A percentile compares a stretch with the other conserved stretches of the same genome.
Evolutionary conservation across 345 rosid genomes (phyloP).

Genomic region (Viola odorata): DNA sequence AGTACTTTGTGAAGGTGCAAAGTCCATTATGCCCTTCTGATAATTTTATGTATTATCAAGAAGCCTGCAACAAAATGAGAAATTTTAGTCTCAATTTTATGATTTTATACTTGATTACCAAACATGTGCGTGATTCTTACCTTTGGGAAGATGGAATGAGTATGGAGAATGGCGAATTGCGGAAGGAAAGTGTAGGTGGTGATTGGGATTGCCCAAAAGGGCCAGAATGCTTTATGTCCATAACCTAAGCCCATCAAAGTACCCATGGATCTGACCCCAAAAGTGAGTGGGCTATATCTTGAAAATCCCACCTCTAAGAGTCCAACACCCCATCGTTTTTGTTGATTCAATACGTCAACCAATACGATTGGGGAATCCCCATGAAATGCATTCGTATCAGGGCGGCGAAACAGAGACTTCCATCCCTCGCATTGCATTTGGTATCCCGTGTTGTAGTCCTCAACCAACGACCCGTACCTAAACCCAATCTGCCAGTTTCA

Average conservation of each 20-base stretch:
- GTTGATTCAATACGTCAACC: conserved; percentile 42
- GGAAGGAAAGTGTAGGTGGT: conserved; percentile 51
- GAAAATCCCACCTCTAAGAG: conserved; percentile 45
- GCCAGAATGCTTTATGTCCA: conserved; percentile 40
- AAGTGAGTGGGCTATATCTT: conserved; percentile 38
- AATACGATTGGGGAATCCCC: conserved; percentile 53
- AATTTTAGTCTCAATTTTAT: neutral
- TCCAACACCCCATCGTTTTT: conserved; percentile 65
- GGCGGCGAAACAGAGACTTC: conserved; percentile 52
- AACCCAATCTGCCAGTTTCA: conserved; percentile 43
- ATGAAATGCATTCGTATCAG: conserved; percentile 49
- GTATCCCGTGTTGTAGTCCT: conserved; percentile 61
- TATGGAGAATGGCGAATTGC: conserved; percentile 47
- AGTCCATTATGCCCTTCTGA: too few species aligned
- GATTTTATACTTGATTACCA: neutral
- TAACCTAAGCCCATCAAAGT: conserved; percentile 33
- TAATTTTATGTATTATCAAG: too few species aligned
- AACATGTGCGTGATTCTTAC: conserved; percentile 11
- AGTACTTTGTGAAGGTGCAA: too few species aligned
- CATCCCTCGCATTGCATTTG: conserved; percentile 59
- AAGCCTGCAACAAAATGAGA: conserved; percentile 22
- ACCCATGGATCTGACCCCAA: conserved; percentile 40
- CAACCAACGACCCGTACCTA: conserved; percentile 66
- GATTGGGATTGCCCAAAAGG: conserved; percentile 44
- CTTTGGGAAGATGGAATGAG: conserved; percentile 46